Conservation (phyloP, 768 basidiomycete genomes). For the Porphyrellus cyaneotinctus region DNA sequence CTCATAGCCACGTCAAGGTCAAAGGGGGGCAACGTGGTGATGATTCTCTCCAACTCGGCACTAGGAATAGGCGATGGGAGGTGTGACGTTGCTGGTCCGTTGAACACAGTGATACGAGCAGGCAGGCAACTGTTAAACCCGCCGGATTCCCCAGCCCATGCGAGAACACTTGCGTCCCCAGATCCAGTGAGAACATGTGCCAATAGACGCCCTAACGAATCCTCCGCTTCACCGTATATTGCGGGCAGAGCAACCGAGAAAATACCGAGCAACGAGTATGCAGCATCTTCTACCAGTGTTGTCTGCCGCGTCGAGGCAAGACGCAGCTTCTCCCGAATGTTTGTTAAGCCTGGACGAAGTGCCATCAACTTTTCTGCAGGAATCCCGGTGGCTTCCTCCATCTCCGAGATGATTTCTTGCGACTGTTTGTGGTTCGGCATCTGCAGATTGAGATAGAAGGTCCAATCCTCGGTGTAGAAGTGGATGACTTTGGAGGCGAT, state of each 20-base stretch:
- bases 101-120: not conserved
- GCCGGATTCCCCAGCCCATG: not conserved
- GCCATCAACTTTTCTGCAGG: too few relatives aligned
- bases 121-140: not conserved
- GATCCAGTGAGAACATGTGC: not conserved
- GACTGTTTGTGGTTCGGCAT: not conserved
- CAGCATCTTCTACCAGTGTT: not conserved
- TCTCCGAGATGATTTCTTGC: too few relatives aligned
- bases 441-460: not conserved
- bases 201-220: not conserved
- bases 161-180: not conserved
- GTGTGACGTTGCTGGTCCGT: not conserved
- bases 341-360: too few relatives aligned
- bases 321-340: not conserved
- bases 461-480: not conserved
- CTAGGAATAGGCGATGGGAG: not conserved
- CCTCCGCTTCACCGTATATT: not conserved
- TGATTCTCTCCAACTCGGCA: not conserved
- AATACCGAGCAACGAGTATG: not conserved
- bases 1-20: not conserved
- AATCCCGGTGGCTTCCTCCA: too few relatives aligned
- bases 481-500: not conserved
- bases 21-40: not conserved
- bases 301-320: not conserved
- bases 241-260: not conserved